Evolutionary conservation across 108 stramenopile genomes (phyloP).

Genomic region (Cyclotella atomus): DNA sequence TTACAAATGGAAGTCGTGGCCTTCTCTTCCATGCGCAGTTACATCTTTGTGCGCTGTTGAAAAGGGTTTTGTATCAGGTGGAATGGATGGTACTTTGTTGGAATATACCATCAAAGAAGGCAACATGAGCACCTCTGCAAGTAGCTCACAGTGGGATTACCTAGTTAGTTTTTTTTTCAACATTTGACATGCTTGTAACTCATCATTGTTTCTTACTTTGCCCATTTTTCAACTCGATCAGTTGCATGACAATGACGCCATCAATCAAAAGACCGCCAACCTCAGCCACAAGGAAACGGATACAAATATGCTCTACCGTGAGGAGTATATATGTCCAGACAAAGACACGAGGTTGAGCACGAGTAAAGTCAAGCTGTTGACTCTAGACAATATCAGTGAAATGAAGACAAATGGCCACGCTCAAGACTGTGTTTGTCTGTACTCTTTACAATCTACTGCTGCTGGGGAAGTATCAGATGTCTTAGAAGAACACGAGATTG

Average conservation of each 20-base stretch:
- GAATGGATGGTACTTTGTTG: conserved; percentile 1
- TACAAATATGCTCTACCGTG: background rate
- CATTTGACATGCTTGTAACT: background rate
- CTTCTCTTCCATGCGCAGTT: background rate
- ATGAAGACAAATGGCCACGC: background rate
- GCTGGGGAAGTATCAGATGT: background rate
- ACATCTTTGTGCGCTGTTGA: background rate
- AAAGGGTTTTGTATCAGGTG: background rate
- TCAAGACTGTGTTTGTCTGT: too few species aligned
- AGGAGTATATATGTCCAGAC: background rate
- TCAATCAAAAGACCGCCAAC: background rate
- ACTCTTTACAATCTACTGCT: too few species aligned
- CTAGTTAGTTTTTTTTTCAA: background rate
- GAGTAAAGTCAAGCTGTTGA: too few species aligned
- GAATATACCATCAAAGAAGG: background rate
- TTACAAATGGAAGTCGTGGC: background rate
- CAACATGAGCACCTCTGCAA: background rate
- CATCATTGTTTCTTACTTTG: background rate
- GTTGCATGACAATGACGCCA: background rate
- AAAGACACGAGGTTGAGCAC: background rate
- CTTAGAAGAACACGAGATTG: background rate
- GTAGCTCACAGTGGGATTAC: conserved; percentile 18
- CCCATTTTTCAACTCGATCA: background rate
- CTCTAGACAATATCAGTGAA: background rate
- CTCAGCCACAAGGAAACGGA: background rate